Conservation (phyloP, 1,284 basidiomycete genomes). For the Ceratobasidium sp. region DNA sequence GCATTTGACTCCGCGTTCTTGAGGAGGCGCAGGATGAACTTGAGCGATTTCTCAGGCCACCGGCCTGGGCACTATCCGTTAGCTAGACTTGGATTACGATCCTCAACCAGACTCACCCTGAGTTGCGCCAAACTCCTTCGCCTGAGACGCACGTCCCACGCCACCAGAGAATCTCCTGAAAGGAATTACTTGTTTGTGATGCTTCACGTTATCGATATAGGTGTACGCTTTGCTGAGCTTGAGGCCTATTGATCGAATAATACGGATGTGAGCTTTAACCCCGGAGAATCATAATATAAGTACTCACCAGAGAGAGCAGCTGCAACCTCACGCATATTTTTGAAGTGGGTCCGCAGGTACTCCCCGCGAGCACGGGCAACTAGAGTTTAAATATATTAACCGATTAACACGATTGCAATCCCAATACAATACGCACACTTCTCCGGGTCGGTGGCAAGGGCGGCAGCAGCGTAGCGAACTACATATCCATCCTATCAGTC, state of each 20-base stretch:
- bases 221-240: slow-evolving; percentile 96
- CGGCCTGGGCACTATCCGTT: slow-evolving; percentile 75
- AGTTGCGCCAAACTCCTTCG: slow-evolving; percentile 97
- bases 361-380: slow-evolving; percentile 94
- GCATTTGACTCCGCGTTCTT: slow-evolving; percentile 99
- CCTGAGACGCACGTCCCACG: slow-evolving; percentile 97
- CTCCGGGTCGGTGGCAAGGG: slow-evolving; percentile 90
- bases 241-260: slow-evolving; percentile 71
- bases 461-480: slow-evolving; percentile 94
- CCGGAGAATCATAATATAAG: slow-evolving; percentile 4
- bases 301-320: slow-evolving; percentile 85
- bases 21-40: slow-evolving; percentile 93
- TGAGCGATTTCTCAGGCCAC: slow-evolving; percentile 99
- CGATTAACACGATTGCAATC: neutral
- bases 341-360: slow-evolving; percentile 99
- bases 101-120: slow-evolving; percentile 76
- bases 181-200: slow-evolving; percentile 97
- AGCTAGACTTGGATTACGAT: slow-evolving; percentile 13
- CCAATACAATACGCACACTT: slow-evolving; percentile 75
- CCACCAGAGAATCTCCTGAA: slow-evolving; percentile 98
- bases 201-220: slow-evolving; percentile 94
- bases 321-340: slow-evolving; percentile 99
- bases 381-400: slow-evolving; percentile 57
- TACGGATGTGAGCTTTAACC: slow-evolving; percentile 3
- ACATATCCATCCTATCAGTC: slow-evolving; percentile 26